phyloP scores from a whole-genome alignment of 208 protist species.

The Balamuthia mandrillaris region DNA sequence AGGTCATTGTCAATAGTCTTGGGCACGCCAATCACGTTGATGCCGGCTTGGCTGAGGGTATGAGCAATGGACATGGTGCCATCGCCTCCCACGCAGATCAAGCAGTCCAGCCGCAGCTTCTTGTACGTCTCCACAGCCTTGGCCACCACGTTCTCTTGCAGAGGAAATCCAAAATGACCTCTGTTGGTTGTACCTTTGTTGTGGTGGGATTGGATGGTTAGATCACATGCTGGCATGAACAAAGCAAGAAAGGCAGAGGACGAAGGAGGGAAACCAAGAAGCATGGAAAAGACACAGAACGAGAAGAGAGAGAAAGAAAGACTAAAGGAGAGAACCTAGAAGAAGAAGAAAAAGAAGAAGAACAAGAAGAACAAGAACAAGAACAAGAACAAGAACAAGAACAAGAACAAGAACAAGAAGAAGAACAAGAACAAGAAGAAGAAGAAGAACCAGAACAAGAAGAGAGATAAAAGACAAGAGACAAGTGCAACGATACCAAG shows the following conservation, averaged over 20 bases:
- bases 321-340: too few species aligned
- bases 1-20: conserved; percentile 29
- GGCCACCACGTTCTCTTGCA: neutral
- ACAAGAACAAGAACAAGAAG: too few species aligned
- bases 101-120: neutral
- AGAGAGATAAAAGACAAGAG: too few species aligned
- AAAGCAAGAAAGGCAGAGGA: neutral
- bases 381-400: too few species aligned
- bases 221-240: neutral
- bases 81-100: conserved; percentile 11
- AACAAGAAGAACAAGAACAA: too few species aligned
- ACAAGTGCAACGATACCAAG: too few species aligned
- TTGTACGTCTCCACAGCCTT: neutral
- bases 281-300: too few species aligned
- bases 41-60: neutral
- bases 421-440: neutral
- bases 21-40: conserved; percentile 28
- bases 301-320: too few species aligned
- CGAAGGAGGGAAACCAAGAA: too few species aligned
- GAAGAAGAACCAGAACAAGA: neutral
- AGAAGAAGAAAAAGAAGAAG: too few species aligned
- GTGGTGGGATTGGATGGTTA: neutral
- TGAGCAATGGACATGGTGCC: neutral
- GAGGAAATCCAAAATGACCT: neutral
- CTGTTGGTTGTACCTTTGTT: neutral